Evolutionary conservation across 1,284 basidiomycete genomes (phyloP).

Genomic region (Cronartium ribicola): DNA sequence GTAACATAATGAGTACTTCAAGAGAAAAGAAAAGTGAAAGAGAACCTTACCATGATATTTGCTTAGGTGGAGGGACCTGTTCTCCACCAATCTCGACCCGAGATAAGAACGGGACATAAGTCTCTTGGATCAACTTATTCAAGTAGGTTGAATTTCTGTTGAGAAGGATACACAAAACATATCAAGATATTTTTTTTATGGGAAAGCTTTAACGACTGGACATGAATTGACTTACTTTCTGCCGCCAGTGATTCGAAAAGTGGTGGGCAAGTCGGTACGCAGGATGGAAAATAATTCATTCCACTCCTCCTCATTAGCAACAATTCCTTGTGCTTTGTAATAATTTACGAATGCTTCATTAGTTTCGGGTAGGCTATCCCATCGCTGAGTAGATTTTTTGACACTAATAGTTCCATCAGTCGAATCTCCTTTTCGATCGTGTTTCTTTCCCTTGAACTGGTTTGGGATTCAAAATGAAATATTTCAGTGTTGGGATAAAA

Average conservation of each 20-base stretch:
- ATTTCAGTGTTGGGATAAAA: background rate
- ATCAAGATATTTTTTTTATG: background rate
- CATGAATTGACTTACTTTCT: slow-evolving; percentile 62
- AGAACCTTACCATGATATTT: slow-evolving; percentile 23
- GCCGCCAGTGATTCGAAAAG: slow-evolving; percentile 86
- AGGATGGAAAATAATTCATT: slow-evolving; percentile 30
- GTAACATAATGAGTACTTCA: background rate
- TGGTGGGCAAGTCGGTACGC: slow-evolving; percentile 66
- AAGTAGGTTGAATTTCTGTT: slow-evolving; percentile 20
- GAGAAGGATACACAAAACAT: slow-evolving; percentile 1
- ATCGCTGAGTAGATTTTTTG: slow-evolving; percentile 36
- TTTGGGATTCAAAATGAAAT: background rate
- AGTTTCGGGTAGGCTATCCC: slow-evolving; percentile 28
- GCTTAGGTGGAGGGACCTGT: slow-evolving; percentile 28
- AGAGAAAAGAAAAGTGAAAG: background rate
- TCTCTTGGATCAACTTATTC: slow-evolving; percentile 31
- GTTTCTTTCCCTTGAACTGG: background rate
- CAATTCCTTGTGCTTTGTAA: slow-evolving; percentile 37
- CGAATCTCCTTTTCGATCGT: background rate
- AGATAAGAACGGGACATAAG: slow-evolving; percentile 28
- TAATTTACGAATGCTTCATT: slow-evolving; percentile 37
- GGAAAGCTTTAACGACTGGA: background rate
- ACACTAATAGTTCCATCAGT: slow-evolving; percentile 15
- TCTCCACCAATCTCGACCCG: slow-evolving; percentile 23
- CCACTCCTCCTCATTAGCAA: slow-evolving; percentile 34